Conservation (phyloP, 257 asterid species). For the Nicotiana sylvestris region DNA sequence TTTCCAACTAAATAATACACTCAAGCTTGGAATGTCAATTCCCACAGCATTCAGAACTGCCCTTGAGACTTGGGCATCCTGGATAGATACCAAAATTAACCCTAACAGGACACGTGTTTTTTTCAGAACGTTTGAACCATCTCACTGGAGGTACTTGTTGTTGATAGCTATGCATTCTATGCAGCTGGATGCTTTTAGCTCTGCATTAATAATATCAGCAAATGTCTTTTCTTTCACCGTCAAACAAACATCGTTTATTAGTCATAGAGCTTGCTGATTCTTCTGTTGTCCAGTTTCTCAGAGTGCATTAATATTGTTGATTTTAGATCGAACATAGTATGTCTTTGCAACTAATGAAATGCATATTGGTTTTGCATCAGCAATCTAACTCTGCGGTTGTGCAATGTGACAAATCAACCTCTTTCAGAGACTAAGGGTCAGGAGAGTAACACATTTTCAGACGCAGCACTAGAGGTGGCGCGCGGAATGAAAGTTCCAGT, state of each 20-base stretch:
- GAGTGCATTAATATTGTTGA: not conserved
- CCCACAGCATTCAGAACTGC: slow-evolving; percentile 52
- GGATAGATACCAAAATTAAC: slow-evolving; percentile 56
- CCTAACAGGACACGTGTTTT: slow-evolving; percentile 52
- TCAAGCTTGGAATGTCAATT: slow-evolving; percentile 63
- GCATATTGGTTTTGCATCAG: slow-evolving; percentile 26
- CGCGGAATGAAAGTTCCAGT: slow-evolving; percentile 56
- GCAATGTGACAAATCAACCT: slow-evolving; percentile 59
- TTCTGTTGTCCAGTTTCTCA: not conserved
- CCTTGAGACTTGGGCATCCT: slow-evolving; percentile 64
- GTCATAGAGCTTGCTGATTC: not conserved
- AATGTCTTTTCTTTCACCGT: not conserved
- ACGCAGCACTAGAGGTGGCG: slow-evolving; percentile 42
- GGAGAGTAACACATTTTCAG: slow-evolving; percentile 54
- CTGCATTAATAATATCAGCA: too few species aligned
- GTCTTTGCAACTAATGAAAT: not conserved
- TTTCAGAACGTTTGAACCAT: slow-evolving; percentile 76
- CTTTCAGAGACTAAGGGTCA: slow-evolving; percentile 43
- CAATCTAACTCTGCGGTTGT: slow-evolving; percentile 43
- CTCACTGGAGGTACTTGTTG: slow-evolving; percentile 70
- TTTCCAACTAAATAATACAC: slow-evolving; percentile 54
- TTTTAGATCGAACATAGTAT: not conserved
- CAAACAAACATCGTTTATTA: not conserved
- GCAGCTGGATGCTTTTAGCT: not conserved
- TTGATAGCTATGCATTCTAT: slow-evolving; percentile 2